Base-by-base conservation (phyloP, 2,329 filamentous ascomycete species). In the Talaromyces islandicus region DNA sequence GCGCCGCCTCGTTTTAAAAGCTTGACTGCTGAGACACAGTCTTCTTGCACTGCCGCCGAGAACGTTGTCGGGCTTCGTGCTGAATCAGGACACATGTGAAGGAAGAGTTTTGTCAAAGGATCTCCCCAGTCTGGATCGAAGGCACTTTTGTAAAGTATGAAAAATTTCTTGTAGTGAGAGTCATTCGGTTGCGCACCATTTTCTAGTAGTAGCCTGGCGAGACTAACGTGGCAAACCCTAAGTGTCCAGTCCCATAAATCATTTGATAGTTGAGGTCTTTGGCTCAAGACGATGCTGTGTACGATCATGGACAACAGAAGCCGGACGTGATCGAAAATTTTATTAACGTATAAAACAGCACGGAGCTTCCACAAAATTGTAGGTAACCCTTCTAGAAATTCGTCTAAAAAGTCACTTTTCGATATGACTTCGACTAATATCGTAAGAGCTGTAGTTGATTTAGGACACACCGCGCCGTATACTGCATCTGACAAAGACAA, bases 141-240 rank as follows among this genome's bases (percentile, higher is more conserved):
- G 35, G 14, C 1, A 5, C 2, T 1, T 12, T n/a, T 1, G 14
- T 17, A n/a, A n/a, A 1, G 3, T 2, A 0, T 7, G 17, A 38
- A 38, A 38, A 38, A 7, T 2, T 2, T 7, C 14, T 4, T n/a
- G 35, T 38, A 38, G n/a, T 38, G 35, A 7, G 14, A 38, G 35
- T 38, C 14, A 38, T 14, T 38, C 35, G 17, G 14, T 7, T 38
- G 35, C 14, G 35, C 35, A 38, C 35, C 35, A 38, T 17, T 38
- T 38, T 38, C 1, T n/a, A 38, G 7, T 7, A 38, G 17, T 17
- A 38, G 1, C 17, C 7, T n/a, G 35, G 14, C 14, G 2, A 17
- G n/a, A 17, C 17, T n/a, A n/a, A 7, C 5, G 14, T 4, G 14
- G 6, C 4, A 5, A n/a, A 6, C 7, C 1, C 6, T 1, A 38